These are phyloP conservation scores for Narthecium ossifragum DNA, from an alignment of 106 monocot genomes.

Conservation along the genomic window DNA sequence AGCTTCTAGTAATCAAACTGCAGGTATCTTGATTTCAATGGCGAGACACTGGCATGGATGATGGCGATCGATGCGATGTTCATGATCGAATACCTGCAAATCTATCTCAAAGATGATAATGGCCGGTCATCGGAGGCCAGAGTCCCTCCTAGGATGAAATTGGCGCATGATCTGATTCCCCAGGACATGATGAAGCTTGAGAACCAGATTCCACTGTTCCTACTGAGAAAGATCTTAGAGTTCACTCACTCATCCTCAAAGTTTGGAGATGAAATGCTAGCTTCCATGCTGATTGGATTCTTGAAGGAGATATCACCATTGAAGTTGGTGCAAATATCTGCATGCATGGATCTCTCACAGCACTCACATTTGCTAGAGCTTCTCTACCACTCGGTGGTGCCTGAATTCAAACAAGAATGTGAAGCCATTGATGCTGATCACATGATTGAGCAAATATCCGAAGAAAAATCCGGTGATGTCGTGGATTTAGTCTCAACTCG, in stretches of 20 bases:
- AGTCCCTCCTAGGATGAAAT: slow-evolving; percentile 10
- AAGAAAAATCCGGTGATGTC: background rate
- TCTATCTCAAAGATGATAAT: background rate
- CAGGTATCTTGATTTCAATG: slow-evolving; percentile 20
- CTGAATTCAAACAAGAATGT: background rate
- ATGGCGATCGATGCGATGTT: slow-evolving; percentile 48
- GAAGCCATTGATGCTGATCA: background rate
- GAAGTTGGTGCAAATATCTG: background rate
- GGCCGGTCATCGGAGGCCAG: slow-evolving; percentile 2
- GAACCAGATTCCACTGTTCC: slow-evolving; percentile 46
- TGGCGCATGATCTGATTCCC: slow-evolving; percentile 12
- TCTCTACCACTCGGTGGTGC: slow-evolving; percentile 24
- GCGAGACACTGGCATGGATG: slow-evolving; percentile 48
- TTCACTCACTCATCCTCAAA: background rate
- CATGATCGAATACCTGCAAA: slow-evolving; percentile 45
- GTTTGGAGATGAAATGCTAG: slow-evolving; percentile 6
- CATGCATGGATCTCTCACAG: background rate
- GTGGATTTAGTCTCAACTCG: background rate
- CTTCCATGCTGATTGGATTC: slow-evolving; percentile 10
- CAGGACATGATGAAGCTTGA: slow-evolving; percentile 38
- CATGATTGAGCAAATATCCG: too few relatives aligned
- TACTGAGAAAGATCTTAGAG: slow-evolving; percentile 9
- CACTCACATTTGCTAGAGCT: slow-evolving; percentile 30
- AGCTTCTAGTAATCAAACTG: too few relatives aligned
- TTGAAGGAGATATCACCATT: slow-evolving; percentile 26